Conservation (phyloP, 257 asterid species). For the Solanum peruvianum region DNA sequence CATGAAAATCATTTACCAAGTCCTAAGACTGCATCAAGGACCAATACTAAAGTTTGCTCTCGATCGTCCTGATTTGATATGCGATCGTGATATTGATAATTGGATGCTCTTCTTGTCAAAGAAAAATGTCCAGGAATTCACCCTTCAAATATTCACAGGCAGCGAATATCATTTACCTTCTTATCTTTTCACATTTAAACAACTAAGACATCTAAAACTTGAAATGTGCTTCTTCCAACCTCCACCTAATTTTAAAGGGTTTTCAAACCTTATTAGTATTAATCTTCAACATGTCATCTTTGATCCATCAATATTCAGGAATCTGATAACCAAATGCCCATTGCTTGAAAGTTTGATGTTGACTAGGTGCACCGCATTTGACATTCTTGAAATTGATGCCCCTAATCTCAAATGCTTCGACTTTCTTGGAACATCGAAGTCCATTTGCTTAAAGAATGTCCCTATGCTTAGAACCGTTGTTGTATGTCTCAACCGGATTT, state of each 20-base stretch:
- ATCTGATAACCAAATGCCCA: neutral
- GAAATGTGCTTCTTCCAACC: neutral
- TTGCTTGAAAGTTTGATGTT: neutral
- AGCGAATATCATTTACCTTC: neutral
- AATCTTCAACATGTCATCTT: neutral
- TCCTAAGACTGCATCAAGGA: neutral
- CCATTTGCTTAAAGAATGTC: neutral
- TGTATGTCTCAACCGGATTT: neutral
- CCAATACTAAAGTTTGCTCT: neutral
- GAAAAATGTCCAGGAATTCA: neutral
- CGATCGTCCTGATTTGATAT: neutral
- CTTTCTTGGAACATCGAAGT: neutral
- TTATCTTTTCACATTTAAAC: no score
- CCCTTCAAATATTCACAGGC: neutral
- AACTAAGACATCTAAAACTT: neutral
- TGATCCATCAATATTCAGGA: neutral
- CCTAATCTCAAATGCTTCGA: neutral
- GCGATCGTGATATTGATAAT: neutral
- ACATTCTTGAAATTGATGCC: neutral
- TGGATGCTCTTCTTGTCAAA: neutral
- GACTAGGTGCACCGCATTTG: neutral
- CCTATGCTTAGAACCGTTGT: neutral
- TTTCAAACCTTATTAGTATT: neutral
- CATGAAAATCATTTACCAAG: neutral
- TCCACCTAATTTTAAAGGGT: neutral